Evolutionary conservation across 2,329 filamentous ascomycete genomes (phyloP), one percentile per base, ranked within the genome.

Genomic region (Pleurostoma richardsiae): DNA sequence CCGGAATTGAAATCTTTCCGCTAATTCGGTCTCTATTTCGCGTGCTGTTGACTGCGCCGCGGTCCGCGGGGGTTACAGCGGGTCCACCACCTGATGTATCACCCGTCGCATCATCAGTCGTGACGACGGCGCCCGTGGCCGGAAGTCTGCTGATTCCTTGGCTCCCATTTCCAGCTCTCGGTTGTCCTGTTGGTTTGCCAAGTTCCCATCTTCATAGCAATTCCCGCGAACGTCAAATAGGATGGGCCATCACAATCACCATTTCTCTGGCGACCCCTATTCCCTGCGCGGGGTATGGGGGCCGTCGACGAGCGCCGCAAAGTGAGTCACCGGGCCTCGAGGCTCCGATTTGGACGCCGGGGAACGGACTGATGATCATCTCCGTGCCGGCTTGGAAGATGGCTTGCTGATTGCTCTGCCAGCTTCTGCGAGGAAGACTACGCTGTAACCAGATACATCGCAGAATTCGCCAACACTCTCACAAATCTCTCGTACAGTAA

Each of bases 381-480:
- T 29, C n/a, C 29, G 29, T 8, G 11, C n/a, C 10, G 7, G 40
- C 10, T 28, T 41, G 19, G n/a, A 19, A 38, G n/a, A 31, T 30
- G n/a, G 7, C 42, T 10, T 11, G 26, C 10, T 42, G 36, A 40
- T 26, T 43, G 28, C 36, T 29, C 4, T 19, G 6, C 30, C 40
- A 64, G 61, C 46, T 64, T 64, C 45, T 64, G 62, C 46, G 62
- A 64, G 46, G 60, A 50, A 5, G 57, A 49, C 4, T 29, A 40
- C 30, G 39, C 45, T 28, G n/a, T 42, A 28, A 46, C 41, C 8
- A 46, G 27, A 30, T 49, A 49, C n/a, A 19, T 49, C 11, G 47
- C 47, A 8, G 47, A 49, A 39, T 47, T 46, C 40, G 30, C 49
- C 36, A 46, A 49, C 31, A 43, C 41, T 5, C 29, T 49, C 2